Evolutionary conservation across 495 filamentous ascomycete genomes (phyloP).

Genomic region (Pyronema domesticum): DNA sequence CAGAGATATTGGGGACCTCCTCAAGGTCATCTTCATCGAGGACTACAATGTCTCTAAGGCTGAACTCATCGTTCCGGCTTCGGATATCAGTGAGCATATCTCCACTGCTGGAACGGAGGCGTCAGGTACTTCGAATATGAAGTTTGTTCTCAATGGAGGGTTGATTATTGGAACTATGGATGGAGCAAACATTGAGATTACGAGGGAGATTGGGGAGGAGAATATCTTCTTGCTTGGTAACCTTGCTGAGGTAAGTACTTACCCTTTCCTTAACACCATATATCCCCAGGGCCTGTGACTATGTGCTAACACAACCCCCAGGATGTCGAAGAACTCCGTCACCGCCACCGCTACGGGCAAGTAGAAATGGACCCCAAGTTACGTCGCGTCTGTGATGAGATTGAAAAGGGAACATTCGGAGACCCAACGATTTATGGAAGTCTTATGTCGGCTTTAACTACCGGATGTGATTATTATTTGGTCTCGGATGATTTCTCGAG

Average conservation of each 20-base stretch:
- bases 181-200: conserved; percentile 96
- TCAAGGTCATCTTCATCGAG: conserved; percentile 93
- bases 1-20: conserved; percentile 70
- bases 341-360: conserved; percentile 65
- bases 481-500: conserved; percentile 92
- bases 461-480: conserved; percentile 93
- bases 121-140: conserved; percentile 60
- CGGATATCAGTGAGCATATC: conserved; percentile 95
- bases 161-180: conserved; percentile 96
- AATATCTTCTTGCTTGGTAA: conserved; percentile 99
- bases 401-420: conserved; percentile 62
- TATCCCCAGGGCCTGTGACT: not conserved
- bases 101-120: conserved; percentile 90
- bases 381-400: conserved; percentile 61
- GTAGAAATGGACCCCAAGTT: conserved; percentile 64
- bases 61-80: conserved; percentile 86
- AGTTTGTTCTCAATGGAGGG: conserved; percentile 93
- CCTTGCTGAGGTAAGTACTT: conserved; percentile 46
- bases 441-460: conserved; percentile 62
- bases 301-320: not conserved
- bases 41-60: conserved; percentile 99
- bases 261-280: not conserved
- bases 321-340: conserved; percentile 89
- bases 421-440: conserved; percentile 56
- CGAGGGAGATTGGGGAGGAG: conserved; percentile 81